Conservation (phyloP, 108 stramenopile species). For the Hondaea fermentalgiana region DNA sequence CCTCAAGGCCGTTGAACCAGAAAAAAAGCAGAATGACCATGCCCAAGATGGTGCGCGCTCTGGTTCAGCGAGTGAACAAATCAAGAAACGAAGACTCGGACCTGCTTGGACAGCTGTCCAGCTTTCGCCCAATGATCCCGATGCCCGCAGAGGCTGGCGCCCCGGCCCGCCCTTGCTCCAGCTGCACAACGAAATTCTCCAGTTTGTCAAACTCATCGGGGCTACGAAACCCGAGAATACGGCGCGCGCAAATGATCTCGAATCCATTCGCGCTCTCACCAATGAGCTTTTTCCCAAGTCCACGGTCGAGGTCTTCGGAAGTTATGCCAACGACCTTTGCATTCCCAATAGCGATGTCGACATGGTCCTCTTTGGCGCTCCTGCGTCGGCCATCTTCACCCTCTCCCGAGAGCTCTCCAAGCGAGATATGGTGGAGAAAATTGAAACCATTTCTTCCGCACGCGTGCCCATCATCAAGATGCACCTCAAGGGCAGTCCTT, state of each 20-base stretch:
- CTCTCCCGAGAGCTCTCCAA: not conserved
- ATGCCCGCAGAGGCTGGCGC: too few relatives aligned
- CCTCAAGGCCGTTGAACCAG: too few relatives aligned
- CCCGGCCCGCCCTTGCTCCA: conserved; percentile 45
- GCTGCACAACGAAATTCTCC: conserved; percentile 91
- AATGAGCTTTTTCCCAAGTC: conserved; percentile 24
- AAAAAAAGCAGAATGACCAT: too few relatives aligned
- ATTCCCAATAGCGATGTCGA: conserved; percentile 49
- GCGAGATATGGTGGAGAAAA: conserved; percentile 57
- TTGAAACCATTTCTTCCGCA: conserved; percentile 79
- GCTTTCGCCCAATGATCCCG: too few relatives aligned
- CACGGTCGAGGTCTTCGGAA: conserved; percentile 77
- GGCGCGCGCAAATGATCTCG: conserved; percentile 49
- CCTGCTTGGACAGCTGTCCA: too few relatives aligned
- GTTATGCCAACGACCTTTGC: conserved; percentile 73
- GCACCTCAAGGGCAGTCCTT: conserved; percentile 53
- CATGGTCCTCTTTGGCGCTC: not conserved
- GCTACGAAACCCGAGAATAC: conserved; percentile 60
- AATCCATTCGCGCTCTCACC: conserved; percentile 34
- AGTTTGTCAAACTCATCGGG: conserved; percentile 73
- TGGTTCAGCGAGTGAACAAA: too few relatives aligned
- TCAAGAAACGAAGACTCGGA: too few relatives aligned
- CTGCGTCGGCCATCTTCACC: not conserved
- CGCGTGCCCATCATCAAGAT: conserved; percentile 86
- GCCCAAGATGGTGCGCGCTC: too few relatives aligned